phyloP scores from a whole-genome alignment of 352 stramenopile species.

The Phytophthora pluvialis region DNA sequence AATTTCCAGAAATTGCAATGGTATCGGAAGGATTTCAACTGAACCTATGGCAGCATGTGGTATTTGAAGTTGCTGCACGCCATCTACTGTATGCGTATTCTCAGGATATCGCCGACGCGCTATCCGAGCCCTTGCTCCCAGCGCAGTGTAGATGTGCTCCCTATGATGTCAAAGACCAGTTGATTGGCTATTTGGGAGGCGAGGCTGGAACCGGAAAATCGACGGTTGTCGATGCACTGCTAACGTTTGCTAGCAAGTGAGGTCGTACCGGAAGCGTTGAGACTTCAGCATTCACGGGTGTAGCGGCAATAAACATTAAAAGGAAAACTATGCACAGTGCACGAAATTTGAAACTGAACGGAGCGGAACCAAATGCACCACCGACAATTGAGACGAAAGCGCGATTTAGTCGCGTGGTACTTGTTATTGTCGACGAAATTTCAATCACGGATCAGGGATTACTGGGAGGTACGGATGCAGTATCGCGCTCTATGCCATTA shows the following conservation, averaged over 20 bases:
- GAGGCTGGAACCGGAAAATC: not conserved
- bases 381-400: too few relatives aligned
- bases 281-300: not conserved
- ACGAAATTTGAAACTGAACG: too few relatives aligned
- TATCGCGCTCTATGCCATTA: too few relatives aligned
- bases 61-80: too few relatives aligned
- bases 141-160: not conserved
- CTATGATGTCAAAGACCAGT: not conserved
- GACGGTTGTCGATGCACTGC: not conserved
- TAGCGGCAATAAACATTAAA: not conserved
- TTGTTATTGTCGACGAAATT: not conserved
- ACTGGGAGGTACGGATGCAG: too few relatives aligned
- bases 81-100: not conserved
- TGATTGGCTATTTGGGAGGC: not conserved
- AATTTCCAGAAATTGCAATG: too few relatives aligned
- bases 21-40: too few relatives aligned
- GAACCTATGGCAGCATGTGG: not conserved
- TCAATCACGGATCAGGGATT: not conserved
- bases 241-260: not conserved
- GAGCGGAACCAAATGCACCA: too few relatives aligned
- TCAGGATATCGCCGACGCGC: not conserved
- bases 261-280: not conserved
- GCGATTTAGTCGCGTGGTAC: not conserved
- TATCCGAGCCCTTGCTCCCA: not conserved
- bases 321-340: not conserved